These are phyloP conservation scores for Ogataea hybrid DNA, from an alignment of 1,139 yeast species.

Conservation along the genomic window DNA sequence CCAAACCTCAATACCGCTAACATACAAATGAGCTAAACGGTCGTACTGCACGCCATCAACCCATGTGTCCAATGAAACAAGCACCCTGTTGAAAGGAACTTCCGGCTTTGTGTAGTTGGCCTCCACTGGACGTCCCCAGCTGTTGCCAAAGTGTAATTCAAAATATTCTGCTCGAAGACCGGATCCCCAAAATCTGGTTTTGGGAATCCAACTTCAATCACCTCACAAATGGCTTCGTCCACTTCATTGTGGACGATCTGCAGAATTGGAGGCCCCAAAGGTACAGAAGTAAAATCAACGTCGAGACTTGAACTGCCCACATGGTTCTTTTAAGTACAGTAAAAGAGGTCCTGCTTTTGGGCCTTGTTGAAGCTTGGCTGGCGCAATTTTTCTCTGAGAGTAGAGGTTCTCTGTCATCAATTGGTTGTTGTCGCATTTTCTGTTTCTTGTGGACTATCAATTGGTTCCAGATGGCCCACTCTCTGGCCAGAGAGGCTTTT, in stretches of 20 bases:
- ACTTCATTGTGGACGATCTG: neutral
- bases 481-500: conserved; percentile 28
- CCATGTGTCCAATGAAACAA: conserved; percentile 54
- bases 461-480: conserved; percentile 34
- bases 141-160: conserved; percentile 49
- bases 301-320: neutral
- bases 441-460: conserved; percentile 11
- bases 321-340: neutral
- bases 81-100: conserved; percentile 55
- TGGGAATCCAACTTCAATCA: conserved; percentile 33
- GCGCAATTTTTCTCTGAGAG: no score
- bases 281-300: neutral
- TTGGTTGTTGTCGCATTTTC: neutral
- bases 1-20: conserved; percentile 73
- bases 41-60: conserved; percentile 74
- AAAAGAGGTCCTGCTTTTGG: no score
- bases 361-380: no score
- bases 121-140: conserved; percentile 56
- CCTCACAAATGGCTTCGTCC: conserved; percentile 21
- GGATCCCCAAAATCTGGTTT: conserved; percentile 38
- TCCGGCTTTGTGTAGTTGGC: conserved; percentile 36
- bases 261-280: neutral
- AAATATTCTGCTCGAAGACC: conserved; percentile 39
- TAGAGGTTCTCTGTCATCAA: neutral
- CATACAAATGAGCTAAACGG: conserved; percentile 66